Evolutionary conservation across 805 yeast species (phyloP).

Genomic region (Blastobotrys terrestris): DNA sequence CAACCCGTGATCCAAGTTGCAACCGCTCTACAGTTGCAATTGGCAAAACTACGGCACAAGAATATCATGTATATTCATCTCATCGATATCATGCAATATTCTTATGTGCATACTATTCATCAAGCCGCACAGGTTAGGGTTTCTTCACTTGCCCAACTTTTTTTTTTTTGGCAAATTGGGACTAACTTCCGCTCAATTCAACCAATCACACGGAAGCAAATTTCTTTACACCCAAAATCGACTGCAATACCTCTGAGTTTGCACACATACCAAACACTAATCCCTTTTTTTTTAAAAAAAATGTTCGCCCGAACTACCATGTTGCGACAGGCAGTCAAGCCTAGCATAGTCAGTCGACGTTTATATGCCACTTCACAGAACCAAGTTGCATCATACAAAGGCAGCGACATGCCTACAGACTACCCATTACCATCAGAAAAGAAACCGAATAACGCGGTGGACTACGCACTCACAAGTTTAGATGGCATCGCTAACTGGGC

Average conservation of each 20-base stretch:
- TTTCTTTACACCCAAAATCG: background rate
- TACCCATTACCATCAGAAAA: conserved; percentile 64
- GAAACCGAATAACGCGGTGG: conserved; percentile 55
- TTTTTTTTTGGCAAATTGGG: too few species aligned
- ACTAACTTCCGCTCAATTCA: too few species aligned
- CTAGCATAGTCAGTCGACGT: background rate
- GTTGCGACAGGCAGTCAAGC: conserved; percentile 1
- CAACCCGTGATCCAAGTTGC: too few species aligned
- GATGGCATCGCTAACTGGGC: conserved; percentile 88
- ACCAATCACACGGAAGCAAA: background rate
- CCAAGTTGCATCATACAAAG: background rate
- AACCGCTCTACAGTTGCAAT: too few species aligned
- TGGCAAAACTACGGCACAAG: too few species aligned
- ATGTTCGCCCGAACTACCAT: background rate
- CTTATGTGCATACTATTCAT: too few species aligned
- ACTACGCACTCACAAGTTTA: conserved; percentile 74
- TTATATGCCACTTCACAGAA: background rate
- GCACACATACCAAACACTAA: too few species aligned
- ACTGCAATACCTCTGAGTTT: background rate
- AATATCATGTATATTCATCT: too few species aligned
- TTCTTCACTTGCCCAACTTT: too few species aligned
- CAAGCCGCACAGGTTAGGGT: too few species aligned
- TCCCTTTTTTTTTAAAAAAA: too few species aligned
- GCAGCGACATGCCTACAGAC: conserved; percentile 48
- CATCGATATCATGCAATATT: too few species aligned